Evolutionary conservation across 495 filamentous ascomycete genomes (phyloP), one percentile per base, ranked within the genome.

Genomic region (Delitschia confertaspora): DNA sequence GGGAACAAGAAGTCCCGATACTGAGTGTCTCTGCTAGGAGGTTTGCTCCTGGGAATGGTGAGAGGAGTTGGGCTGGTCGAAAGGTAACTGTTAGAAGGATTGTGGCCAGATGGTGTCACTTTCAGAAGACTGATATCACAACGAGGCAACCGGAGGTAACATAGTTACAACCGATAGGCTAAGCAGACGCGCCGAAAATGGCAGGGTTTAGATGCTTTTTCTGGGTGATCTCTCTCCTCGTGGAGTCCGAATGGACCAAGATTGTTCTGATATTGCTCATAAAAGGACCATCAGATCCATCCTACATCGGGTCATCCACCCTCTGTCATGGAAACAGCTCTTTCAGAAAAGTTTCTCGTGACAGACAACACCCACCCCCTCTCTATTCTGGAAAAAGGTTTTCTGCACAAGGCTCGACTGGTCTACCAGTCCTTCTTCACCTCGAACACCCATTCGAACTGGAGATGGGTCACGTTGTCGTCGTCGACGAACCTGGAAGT

Each of bases 401-500:
- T n/a, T n/a, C n/a, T n/a, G n/a, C n/a, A n/a, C n/a, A n/a, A n/a
- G n/a, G n/a, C n/a, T 77, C 20, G 17, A 24, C 3, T 10, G 16
- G 13, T n/a, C 50, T 56, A 82, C 93, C 91, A 96, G 59, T 89
- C 83, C 72, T 95, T 98, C 62, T 76, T 73, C 58, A 98, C 94
- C 53, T 94, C 82, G 55, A 98, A 95, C 36, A 75, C 72, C 91
- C 91, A 98, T 43, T 88, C 79, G 65, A 98, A 96, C 55, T 78
- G 66, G 27, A 98, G 71, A 63, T 96, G 86, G 22, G 70, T 77
- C 61, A 85, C 75, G 49, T 84, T 71, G 66, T 98, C 91, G 49
- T 98, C 91, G 60, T 98, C 91, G 41, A 91, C 68, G 65, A 98
- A 96, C 62, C 74, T 83, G 38, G 83, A 91, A 35, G 73, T 67